Evolutionary conservation across 1,284 basidiomycete genomes (phyloP), one percentile per base, ranked within the genome.

Genomic region (Pseudozyma sp.): DNA sequence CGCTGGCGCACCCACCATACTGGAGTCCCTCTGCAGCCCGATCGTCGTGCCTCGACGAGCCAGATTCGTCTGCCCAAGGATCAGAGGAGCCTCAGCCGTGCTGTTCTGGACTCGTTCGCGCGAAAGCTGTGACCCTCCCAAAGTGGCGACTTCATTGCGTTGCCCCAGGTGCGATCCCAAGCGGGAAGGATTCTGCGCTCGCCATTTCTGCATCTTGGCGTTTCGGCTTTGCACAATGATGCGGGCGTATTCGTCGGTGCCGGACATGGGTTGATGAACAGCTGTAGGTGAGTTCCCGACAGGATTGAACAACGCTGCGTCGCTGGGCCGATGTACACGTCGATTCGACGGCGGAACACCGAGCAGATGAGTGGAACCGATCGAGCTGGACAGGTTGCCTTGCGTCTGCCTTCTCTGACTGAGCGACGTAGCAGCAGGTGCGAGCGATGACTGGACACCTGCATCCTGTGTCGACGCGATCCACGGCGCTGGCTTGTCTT

Each of bases 131-230:
- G 55, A 44, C 6, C 60, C 9, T 3, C 59, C 68, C 9, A 42
- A 11, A 4, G 39, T 17, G n/a, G 39, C 45, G 14, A 46, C 29
- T 16, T 66, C 58, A 34, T 44, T 39, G 51, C 63, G 59, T 31
- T 50, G 58, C 9, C 19, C 49, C 6, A 45, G 19, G 17, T 45
- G 37, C 30, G 53, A 54, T 13, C 52, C 64, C 5, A 57, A 54
- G 6, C 69, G 67, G 7, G 61, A 69, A 4, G 61, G 61, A 34
- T 70, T 65, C 54, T 75, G 68, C n/a, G 68, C 60, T 54, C 62
- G 81, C 88, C 88, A 88, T 53, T 87, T 85, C 55, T 87, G 86
- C 68, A 88, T 82, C 73, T 88, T 88, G 34, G 87, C 88, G 35
- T 86, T 86, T 24, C 88, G 83, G 54, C 85, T 87, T 67, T 88